Percentiles rank a stretch among this genome's conserved stretches.
phyloP scores from a whole-genome alignment of 1,284 basidiomycete species.

The Cystobasidium sp. region DNA sequence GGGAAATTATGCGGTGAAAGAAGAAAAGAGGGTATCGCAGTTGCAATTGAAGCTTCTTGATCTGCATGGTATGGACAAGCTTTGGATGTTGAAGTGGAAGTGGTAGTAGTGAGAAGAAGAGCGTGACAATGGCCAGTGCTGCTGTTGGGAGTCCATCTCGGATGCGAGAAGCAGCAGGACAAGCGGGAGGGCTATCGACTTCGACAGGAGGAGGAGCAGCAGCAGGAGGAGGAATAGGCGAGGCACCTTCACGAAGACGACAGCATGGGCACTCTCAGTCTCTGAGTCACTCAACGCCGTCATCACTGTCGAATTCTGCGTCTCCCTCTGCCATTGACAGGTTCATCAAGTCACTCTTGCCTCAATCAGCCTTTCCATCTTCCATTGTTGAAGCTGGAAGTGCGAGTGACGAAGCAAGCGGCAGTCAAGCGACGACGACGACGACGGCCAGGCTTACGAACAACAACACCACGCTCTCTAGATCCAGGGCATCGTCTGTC shows the following conservation, averaged over 20 bases:
- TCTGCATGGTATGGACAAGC: no score
- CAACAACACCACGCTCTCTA: background rate
- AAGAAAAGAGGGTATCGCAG: no score
- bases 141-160: no score
- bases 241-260: background rate
- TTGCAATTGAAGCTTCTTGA: no score
- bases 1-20: no score
- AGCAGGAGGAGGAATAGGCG: conserved; percentile 7
- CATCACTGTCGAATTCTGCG: background rate
- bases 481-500: background rate
- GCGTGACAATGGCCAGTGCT: no score
- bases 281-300: background rate
- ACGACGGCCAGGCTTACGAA: background rate
- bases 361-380: conserved; percentile 13
- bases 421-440: conserved; percentile 7
- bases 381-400: background rate
- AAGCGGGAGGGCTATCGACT: background rate
- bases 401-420: background rate
- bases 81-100: no score
- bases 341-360: conserved; percentile 7
- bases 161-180: background rate
- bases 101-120: no score
- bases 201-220: background rate
- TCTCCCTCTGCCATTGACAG: conserved; percentile 6
- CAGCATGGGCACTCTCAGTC: background rate